Conservation (phyloP, 306 rosid genomes). For the Spatholobus suberectus region DNA sequence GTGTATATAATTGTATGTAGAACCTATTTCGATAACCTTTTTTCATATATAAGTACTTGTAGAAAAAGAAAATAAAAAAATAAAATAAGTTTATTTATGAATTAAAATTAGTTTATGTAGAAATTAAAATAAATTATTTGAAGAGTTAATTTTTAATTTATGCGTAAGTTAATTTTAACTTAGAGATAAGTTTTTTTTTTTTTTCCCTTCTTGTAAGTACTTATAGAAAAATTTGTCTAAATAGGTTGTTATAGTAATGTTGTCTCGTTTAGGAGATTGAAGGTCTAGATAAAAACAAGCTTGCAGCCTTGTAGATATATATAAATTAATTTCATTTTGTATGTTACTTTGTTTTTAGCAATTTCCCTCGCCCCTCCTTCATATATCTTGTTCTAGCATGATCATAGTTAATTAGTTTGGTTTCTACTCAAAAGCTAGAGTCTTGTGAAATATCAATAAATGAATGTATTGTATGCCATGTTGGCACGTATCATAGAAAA, state of each 20-base stretch:
- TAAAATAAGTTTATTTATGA: too few species aligned
- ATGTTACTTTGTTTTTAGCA: not conserved
- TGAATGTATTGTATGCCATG: not conserved
- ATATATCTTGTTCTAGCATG: not conserved
- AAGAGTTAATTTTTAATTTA: too few species aligned
- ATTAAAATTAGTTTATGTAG: too few species aligned
- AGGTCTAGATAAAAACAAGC: not conserved
- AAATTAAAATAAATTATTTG: too few species aligned
- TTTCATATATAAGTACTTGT: too few species aligned
- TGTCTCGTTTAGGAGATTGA: not conserved
- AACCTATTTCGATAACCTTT: too few species aligned
- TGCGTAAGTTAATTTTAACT: too few species aligned
- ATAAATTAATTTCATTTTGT: not conserved
- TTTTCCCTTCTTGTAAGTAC: too few species aligned
- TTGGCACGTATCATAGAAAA: not conserved
- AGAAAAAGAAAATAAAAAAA: too few species aligned
- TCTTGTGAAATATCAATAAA: not conserved
- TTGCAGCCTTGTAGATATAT: not conserved
- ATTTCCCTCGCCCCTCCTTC: not conserved
- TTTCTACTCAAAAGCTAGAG: not conserved
- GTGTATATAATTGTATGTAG: not conserved
- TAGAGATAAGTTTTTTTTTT: too few species aligned
- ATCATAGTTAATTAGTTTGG: not conserved
- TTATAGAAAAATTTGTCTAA: too few species aligned
- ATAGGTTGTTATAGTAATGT: too few species aligned